Conservation (phyloP, 306 rosid species). For the Glycyrrhiza uralensis region DNA sequence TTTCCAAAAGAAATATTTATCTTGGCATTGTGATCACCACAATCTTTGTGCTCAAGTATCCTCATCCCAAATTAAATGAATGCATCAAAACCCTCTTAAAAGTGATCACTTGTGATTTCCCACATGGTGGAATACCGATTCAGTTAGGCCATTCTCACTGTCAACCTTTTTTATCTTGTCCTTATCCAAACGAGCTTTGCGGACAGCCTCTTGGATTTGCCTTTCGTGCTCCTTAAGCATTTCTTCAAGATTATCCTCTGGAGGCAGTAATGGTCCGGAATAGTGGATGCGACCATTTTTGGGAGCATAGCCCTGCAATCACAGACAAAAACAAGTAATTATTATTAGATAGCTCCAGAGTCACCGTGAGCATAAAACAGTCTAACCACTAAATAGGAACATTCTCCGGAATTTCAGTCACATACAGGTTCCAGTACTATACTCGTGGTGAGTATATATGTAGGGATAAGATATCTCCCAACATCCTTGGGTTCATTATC, state of each 20-base stretch:
- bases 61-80: constrained; percentile 9
- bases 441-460: not conserved
- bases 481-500: not conserved
- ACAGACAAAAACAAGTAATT: constrained; percentile 18
- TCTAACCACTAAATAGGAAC: not conserved
- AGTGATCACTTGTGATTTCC: constrained; percentile 37
- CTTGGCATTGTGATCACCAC: not conserved
- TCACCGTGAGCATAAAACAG: not conserved
- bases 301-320: constrained; percentile 41
- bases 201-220: constrained; percentile 67
- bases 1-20: not conserved
- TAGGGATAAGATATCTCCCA: not conserved
- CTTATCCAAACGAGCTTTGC: constrained; percentile 72
- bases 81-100: constrained; percentile 13
- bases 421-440: not conserved
- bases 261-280: constrained; percentile 71
- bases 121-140: constrained; percentile 46
- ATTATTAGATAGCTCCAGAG: constrained; percentile 2
- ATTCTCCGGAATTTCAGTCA: constrained; percentile 8
- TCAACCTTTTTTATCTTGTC: constrained; percentile 35
- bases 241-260: constrained; percentile 63
- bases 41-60: constrained; percentile 23
- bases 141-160: constrained; percentile 42
- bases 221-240: constrained; percentile 79
- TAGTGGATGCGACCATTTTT: constrained; percentile 51